phyloP scores from a whole-genome alignment of 495 filamentous ascomycete species.

The Aspergillus wentii region DNA sequence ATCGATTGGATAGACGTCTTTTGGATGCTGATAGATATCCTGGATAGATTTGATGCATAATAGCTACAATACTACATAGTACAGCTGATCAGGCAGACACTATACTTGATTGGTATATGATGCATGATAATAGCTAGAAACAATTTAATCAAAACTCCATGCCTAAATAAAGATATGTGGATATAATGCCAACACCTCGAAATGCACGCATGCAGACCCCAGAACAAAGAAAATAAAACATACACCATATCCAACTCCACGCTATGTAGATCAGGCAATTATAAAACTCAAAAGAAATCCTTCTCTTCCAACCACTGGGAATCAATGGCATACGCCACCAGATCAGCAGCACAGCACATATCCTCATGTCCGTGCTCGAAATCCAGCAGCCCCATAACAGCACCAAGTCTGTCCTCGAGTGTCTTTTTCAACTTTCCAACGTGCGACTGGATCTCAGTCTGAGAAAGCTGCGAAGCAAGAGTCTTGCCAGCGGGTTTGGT shows the following conservation, averaged over 20 bases:
- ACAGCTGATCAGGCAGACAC: too few relatives aligned
- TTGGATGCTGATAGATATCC: too few relatives aligned
- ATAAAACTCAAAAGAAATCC: constrained; percentile 32
- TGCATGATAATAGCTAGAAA: too few relatives aligned
- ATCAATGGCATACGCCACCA: constrained; percentile 44
- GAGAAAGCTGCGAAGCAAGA: background rate
- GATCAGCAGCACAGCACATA: constrained; percentile 46
- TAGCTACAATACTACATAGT: too few relatives aligned
- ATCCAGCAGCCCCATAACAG: constrained; percentile 33
- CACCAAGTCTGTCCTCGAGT: constrained; percentile 27
- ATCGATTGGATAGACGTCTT: too few relatives aligned
- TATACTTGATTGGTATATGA: too few relatives aligned
- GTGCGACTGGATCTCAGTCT: constrained; percentile 9
- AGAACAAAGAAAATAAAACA: too few relatives aligned
- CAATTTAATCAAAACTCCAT: too few relatives aligned
- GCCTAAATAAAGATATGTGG: too few relatives aligned
- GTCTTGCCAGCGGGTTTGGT: background rate
- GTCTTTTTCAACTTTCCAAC: constrained; percentile 23
- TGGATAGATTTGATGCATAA: too few relatives aligned
- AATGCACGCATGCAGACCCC: too few relatives aligned
- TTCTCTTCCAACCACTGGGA: constrained; percentile 37
- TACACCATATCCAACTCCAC: background rate
- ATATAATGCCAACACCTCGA: too few relatives aligned
- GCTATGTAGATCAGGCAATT: background rate
- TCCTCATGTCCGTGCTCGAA: constrained; percentile 37